Base-by-base conservation (phyloP, 345 rosid genomes). In the Moringa oleifera region DNA sequence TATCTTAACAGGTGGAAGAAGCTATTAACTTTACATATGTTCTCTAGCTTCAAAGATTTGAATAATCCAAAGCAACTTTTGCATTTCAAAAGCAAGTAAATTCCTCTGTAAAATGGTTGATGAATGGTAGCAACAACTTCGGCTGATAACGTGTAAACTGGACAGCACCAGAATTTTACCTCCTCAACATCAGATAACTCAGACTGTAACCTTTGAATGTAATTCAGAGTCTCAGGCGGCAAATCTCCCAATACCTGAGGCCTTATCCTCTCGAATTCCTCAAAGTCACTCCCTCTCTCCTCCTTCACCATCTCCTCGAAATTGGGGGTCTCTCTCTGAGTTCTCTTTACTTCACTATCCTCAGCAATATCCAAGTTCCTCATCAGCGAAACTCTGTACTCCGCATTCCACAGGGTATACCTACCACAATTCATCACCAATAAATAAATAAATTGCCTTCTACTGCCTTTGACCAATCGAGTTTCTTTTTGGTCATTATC, bases 371-470 rank as follows among this genome's bases (percentile, higher is more conserved):
- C 89, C 25, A 83, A 84, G 72, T 88, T 91, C 73, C 96, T 80
- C 73, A 53, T 73, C 81, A 88, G 72, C 1, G 87, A 85, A 23
- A 92, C 70, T 75, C 96, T 81, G 61, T 92, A 92, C 80, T 92
- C 95, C 18, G 96, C 93, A 63, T 87, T 92, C 98, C 98, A 92
- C 72, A 92, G 55, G 6, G 98, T 92, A 59, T 89, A 92, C 77
- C 98, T 92, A 73, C 37, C 37, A 11, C 6, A 33, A 33, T 11
- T 4, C 37, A 33, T 33, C 37, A 33, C 5, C 11, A 33, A 33
- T 4, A 33, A 11, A 33, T 33, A 33, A 33, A 33, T 33, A 33
- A 33, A 33, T 5, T n/a, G n/a, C n/a, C 37, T 4, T 4, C 5
- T 4, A 33, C 11, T 33, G 37, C 5, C 5, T 33, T 33, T 33